These are phyloP conservation scores for Curvularia verruculosa DNA, from an alignment of 2,329 filamentous ascomycete species.

Conservation along the genomic window DNA sequence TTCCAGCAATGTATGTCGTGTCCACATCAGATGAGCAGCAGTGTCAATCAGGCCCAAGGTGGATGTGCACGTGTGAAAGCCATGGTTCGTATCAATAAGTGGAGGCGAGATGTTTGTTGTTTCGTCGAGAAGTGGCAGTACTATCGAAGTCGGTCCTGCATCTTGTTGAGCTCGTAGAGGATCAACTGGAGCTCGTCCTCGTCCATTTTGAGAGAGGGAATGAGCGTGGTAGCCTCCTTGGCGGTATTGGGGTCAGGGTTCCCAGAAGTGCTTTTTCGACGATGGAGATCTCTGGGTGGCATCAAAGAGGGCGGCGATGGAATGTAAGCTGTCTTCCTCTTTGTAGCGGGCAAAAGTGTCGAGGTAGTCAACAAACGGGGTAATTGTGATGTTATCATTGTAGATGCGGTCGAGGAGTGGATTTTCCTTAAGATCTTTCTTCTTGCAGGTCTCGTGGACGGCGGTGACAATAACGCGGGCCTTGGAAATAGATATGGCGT, in stretches of 20 bases:
- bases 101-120: neutral
- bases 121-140: neutral
- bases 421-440: conserved; percentile 67
- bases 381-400: conserved; percentile 65
- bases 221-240: conserved; percentile 95
- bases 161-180: conserved; percentile 87
- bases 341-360: conserved; percentile 96
- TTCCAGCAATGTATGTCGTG: too few relatives aligned
- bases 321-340: conserved; percentile 90
- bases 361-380: conserved; percentile 89
- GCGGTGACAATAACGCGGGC: conserved; percentile 91
- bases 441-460: conserved; percentile 78
- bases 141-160: conserved; percentile 53
- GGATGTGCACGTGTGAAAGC: neutral
- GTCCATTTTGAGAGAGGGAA: conserved; percentile 89
- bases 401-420: conserved; percentile 82
- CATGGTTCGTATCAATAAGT: neutral
- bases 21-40: too few relatives aligned
- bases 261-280: conserved; percentile 94
- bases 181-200: conserved; percentile 88
- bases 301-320: conserved; percentile 86
- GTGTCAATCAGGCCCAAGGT: neutral
- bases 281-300: conserved; percentile 81
- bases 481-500: conserved; percentile 90
- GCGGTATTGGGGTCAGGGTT: conserved; percentile 89